Base-by-base conservation (phyloP, 129 eudicot genomes). In the Smallanthus sonchifolius region DNA sequence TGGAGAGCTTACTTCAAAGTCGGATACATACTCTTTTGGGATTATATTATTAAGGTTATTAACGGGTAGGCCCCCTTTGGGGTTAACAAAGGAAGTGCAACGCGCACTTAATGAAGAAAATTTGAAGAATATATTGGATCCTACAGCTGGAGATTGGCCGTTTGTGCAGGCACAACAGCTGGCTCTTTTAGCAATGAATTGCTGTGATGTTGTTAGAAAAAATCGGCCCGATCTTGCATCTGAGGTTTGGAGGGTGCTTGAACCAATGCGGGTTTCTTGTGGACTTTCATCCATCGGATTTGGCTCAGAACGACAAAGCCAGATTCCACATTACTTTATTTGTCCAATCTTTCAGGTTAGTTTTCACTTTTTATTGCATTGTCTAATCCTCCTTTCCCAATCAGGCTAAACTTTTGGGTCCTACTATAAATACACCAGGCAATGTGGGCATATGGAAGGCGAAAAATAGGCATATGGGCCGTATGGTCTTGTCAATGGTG, bases 81-180 rank as follows among this genome's bases (percentile, higher is more conserved):
- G 90, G 82, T 77, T 95, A 36, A 43, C 72, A 2, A 91, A 78
- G 82, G 99, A 88, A 61, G 96, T 95, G 51, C 86, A 85, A 24
- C 52, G 67, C 65, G 97, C 99, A 28, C 60, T 95, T 47, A 86
- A 85, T 70, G 82, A 84, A 24, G 99, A 87, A 36, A 75, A 84
- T 39, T 60, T 95, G 85, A 84, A 88, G 32, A 67, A 67, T 60
- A 34, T 91, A 17, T 63, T 95, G 75, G 99, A 95, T 72, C 86
- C 88, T 15, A 84, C 97, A 43, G 99, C 97, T 34, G 99, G 99
- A 38, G 97, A 95, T 35, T 95, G 99, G 99, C 99, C 97, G 11
- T 91, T 88, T 84, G 92, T 91, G 60, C 97, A 87, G 69, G 99
- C 99, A 2, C 85, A 88, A 78, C 97, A 91, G 84, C 52, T 95